phyloP scores from a whole-genome alignment of 2,329 filamentous ascomycete species.

The Neurospora sp. region DNA sequence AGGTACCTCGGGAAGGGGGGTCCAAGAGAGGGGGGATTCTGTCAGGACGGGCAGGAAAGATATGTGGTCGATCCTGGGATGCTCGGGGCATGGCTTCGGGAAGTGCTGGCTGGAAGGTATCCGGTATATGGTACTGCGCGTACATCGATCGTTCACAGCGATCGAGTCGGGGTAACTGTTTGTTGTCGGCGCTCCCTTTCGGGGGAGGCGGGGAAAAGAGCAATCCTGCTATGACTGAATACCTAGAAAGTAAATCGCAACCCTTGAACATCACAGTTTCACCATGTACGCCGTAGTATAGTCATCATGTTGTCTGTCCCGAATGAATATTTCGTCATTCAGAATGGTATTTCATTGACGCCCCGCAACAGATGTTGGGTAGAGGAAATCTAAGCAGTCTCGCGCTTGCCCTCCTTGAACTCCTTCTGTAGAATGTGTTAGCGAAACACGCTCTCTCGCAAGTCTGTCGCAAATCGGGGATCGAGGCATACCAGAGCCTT shows the following conservation, averaged over 20 bases:
- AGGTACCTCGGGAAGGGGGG: neutral
- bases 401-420: conserved; percentile 73
- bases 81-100: neutral
- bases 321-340: neutral
- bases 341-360: conserved; percentile 1
- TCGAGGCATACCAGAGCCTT: conserved; percentile 79
- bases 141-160: neutral
- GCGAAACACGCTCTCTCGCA: conserved; percentile 7
- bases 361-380: neutral
- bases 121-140: neutral
- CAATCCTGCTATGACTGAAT: neutral
- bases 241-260: neutral
- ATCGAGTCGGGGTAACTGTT: neutral
- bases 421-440: conserved; percentile 65
- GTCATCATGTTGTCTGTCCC: neutral
- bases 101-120: neutral
- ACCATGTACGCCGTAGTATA: neutral
- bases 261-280: neutral
- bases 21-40: neutral
- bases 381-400: conserved; percentile 23
- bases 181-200: neutral
- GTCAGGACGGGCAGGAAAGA: neutral
- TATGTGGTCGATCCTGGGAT: neutral
- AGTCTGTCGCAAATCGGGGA: neutral
- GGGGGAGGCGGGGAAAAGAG: neutral